These are phyloP conservation scores for Saturnispora bothae DNA, from an alignment of 805 yeast species.

Conservation along the genomic window DNA sequence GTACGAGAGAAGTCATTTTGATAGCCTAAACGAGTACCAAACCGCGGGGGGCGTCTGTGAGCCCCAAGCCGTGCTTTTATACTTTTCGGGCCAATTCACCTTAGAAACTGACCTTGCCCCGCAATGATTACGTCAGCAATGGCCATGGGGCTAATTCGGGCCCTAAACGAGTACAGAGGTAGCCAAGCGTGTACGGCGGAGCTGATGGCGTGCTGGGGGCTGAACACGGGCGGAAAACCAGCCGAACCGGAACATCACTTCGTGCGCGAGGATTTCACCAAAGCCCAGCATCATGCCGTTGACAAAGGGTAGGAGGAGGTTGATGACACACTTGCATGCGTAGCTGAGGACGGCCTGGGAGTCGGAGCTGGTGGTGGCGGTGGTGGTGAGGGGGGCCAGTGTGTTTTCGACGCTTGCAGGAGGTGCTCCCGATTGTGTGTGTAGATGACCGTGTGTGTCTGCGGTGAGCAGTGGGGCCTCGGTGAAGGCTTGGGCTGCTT, in stretches of 20 bases:
- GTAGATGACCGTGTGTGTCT: neutral
- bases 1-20: too few species aligned
- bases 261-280: constrained; percentile 92
- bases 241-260: constrained; percentile 69
- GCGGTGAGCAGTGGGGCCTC: neutral
- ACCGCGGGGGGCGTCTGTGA: too few species aligned
- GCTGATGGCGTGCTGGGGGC: constrained; percentile 5
- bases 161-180: constrained; percentile 3
- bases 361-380: neutral
- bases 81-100: neutral
- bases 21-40: too few species aligned
- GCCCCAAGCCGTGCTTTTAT: neutral
- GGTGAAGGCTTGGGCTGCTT: neutral
- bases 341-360: constrained; percentile 15
- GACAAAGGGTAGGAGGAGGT: constrained; percentile 73
- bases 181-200: neutral
- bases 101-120: constrained; percentile 3
- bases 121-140: neutral
- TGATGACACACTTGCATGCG: constrained; percentile 49
- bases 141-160: too few species aligned
- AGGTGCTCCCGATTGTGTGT: neutral
- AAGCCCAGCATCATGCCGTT: constrained; percentile 95
- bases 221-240: constrained; percentile 62
- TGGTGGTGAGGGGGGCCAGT: neutral
- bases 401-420: neutral